Conservation (phyloP, 2,329 filamentous ascomycete genomes). For the Trichophyton mentagrophytes region DNA sequence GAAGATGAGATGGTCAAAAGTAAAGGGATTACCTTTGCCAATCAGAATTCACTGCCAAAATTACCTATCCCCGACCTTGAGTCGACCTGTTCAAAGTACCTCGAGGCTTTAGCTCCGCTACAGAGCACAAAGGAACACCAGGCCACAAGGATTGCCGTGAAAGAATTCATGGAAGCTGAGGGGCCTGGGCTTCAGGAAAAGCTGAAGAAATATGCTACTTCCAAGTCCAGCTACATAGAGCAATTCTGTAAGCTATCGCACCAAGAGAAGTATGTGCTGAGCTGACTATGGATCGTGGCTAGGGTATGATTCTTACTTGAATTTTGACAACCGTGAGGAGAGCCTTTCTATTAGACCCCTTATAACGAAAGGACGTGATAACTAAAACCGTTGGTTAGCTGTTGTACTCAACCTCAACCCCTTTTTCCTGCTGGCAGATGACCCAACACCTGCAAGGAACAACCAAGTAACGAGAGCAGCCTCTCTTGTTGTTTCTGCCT, state of each 20-base stretch:
- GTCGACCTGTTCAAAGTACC: constrained; percentile 62
- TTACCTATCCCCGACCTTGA: constrained; percentile 86
- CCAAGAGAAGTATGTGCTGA: not conserved
- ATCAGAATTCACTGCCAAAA: constrained; percentile 79
- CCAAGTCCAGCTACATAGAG: constrained; percentile 92
- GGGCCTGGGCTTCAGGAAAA: constrained; percentile 78
- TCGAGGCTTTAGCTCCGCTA: constrained; percentile 65
- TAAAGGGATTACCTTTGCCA: constrained; percentile 67
- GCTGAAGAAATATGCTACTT: constrained; percentile 77
- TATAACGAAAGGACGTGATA: not conserved
- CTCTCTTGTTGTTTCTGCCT: constrained; percentile 75
- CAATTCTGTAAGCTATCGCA: constrained; percentile 72
- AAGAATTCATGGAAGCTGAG: constrained; percentile 69
- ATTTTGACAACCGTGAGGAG: constrained; percentile 69
- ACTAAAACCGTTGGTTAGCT: constrained; percentile 28
- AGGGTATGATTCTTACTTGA: constrained; percentile 99
- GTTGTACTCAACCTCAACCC: constrained; percentile 96
- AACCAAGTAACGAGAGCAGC: constrained; percentile 93
- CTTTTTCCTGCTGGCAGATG: constrained; percentile 94
- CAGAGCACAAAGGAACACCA: constrained; percentile 70
- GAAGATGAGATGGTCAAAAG: not conserved
- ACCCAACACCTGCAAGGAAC: constrained; percentile 89
- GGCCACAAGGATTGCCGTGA: constrained; percentile 66
- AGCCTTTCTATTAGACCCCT: not conserved
- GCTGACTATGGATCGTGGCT: not conserved